Conservation (phyloP, 225 moss, liverwort and hornwort species). For the Pseudoscleropodium purum region DNA sequence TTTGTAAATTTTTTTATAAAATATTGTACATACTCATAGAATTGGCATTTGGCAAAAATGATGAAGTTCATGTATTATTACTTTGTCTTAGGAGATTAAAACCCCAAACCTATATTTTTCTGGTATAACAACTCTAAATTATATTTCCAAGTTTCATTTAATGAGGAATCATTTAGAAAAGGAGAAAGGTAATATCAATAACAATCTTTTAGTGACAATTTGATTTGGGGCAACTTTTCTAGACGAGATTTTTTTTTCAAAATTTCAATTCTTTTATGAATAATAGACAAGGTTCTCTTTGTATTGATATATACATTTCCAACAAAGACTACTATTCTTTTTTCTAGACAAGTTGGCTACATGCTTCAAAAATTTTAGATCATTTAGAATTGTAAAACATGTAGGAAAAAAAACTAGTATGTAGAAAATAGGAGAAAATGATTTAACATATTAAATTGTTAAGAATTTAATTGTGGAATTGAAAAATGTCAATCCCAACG, state of each 20-base stretch:
- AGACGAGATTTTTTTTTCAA: background rate
- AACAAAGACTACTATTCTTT: background rate
- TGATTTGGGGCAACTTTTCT: background rate
- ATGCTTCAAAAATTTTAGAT: too few relatives aligned
- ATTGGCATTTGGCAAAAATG: background rate
- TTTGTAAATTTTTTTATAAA: background rate
- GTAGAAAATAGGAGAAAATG: too few relatives aligned
- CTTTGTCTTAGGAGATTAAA: background rate
- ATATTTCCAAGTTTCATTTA: background rate
- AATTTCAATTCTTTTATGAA: background rate
- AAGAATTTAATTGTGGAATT: too few relatives aligned
- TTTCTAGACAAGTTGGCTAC: too few relatives aligned
- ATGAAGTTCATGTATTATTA: background rate
- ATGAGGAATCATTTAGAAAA: background rate
- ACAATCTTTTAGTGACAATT: background rate
- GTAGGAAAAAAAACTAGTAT: too few relatives aligned
- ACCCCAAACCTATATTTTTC: accelerated
- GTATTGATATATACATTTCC: background rate
- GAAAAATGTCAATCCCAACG: too few relatives aligned
- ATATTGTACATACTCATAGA: background rate
- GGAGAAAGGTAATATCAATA: background rate
- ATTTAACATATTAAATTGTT: too few relatives aligned
- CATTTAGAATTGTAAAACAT: too few relatives aligned
- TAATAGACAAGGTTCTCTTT: accelerated
- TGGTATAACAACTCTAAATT: background rate